Base-by-base conservation (phyloP, 2,329 filamentous ascomycete genomes). In the Colletotrichum sp. region DNA sequence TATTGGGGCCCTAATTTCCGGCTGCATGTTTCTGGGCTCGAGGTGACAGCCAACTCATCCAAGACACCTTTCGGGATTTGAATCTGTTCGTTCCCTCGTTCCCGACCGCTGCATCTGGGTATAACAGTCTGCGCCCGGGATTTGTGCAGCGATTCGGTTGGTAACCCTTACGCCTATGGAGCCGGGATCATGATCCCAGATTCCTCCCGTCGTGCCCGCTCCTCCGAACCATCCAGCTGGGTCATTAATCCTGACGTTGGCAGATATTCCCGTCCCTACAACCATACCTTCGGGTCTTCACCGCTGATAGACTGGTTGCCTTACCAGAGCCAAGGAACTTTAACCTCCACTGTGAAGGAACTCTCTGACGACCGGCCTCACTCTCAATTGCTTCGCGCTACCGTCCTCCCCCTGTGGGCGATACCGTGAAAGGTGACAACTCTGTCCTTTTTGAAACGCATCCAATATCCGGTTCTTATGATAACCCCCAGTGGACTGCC, bases 141-240 rank as follows among this genome's bases (percentile, higher is more conserved):
- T 63, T 63, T 36, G 59, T 30, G 32, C 65, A 36, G 30, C 65
- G 65, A 55, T 52, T 28, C 44, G 28, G 44, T 36, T 68, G 44
- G 49, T 16, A 68, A 52, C 30, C 39, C 34, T 32, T 44, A 21
- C 8, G 5, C 26, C 32, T 30, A 26, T 28, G 10, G 39, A 32
- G 32, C 67, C 8, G 8, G 67, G 67, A 69, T 69, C 55, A 18
- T 34, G 30, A 30, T 60, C 52, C 68, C 73, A 60, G 16, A 18
- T 30, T 49, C 57, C 55, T 30, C 73, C 69, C 69, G 63, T 68
- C 32, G 18, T 44, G 70, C 69, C 63, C 63, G 63, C 64, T 49
- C 57, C 73, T 73, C 69, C 63, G 44, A 68, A 76, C 73, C 73
- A 49, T 57, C 32, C 69, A 57, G 73, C 32, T 73, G 69, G 73